Conservation (phyloP, 441 rosid species). For the Macaranga tanarius region DNA sequence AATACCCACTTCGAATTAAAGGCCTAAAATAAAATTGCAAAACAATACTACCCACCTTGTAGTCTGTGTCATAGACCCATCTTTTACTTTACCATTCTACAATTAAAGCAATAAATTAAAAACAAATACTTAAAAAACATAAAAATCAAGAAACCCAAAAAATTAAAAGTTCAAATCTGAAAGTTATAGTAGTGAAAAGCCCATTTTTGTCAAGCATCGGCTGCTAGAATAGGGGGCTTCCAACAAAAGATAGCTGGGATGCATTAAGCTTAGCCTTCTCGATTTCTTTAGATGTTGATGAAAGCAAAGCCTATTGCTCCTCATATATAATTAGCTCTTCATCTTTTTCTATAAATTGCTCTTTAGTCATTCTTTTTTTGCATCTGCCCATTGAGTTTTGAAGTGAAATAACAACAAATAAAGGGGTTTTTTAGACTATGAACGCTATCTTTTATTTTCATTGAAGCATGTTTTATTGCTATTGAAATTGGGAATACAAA, state of each 20-base stretch:
- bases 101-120: too few species aligned
- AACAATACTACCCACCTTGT: not conserved
- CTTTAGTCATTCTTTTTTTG: too few species aligned
- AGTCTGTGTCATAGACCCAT: not conserved
- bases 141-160: not conserved
- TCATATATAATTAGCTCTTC: too few species aligned
- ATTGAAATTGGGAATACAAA: too few species aligned
- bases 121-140: too few species aligned
- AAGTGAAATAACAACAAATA: too few species aligned
- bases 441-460: too few species aligned
- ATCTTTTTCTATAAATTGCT: too few species aligned
- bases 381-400: too few species aligned
- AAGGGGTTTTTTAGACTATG: too few species aligned
- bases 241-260: not conserved
- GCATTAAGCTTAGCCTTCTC: not conserved
- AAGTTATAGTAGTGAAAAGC: not conserved
- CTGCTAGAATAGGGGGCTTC: not conserved
- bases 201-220: constrained; percentile 17
- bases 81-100: not conserved
- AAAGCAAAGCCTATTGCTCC: not conserved
- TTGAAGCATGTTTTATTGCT: too few species aligned
- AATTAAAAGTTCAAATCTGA: not conserved
- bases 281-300: not conserved
- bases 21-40: not conserved
- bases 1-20: not conserved